Percentiles rank a stretch among this genome's conserved stretches.
These are phyloP conservation scores for Tuber calosporum DNA, from an alignment of 495 filamentous ascomycete genomes.

Conservation along the genomic window DNA sequence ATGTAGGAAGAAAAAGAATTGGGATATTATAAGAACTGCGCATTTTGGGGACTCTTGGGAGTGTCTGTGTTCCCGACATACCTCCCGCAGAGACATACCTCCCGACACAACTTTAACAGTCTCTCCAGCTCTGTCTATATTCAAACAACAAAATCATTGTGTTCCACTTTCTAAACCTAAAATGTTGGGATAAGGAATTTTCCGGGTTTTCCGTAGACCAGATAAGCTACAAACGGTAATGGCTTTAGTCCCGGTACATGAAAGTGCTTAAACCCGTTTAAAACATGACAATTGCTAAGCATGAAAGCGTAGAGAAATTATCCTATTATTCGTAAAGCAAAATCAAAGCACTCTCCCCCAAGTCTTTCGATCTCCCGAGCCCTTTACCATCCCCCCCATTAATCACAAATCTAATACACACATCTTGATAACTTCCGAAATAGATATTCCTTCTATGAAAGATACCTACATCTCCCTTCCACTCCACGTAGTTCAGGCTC, in stretches of 20 bases:
- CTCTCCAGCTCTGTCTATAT: too few relatives aligned
- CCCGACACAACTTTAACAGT: too few relatives aligned
- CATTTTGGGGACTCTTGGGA: too few relatives aligned
- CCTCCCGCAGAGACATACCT: too few relatives aligned
- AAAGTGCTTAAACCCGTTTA: neutral
- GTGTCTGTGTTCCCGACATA: too few relatives aligned
- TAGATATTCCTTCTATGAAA: neutral
- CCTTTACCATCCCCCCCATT: neutral
- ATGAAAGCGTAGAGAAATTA: neutral
- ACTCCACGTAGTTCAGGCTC: neutral
- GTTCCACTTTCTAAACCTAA: neutral
- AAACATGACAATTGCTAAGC: neutral
- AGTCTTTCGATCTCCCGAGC: too few relatives aligned
- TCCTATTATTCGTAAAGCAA: neutral
- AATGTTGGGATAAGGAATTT: neutral
- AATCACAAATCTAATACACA: neutral
- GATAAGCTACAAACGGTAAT: neutral
- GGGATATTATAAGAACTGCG: too few relatives aligned
- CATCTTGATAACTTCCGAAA: neutral
- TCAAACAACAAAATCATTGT: neutral
- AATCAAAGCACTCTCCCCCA: neutral
- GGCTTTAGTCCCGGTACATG: neutral
- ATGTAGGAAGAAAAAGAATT: too few relatives aligned
- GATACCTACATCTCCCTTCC: neutral
- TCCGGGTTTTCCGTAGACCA: neutral